phyloP scores from a whole-genome alignment of 108 stramenopile species.

The Fragilaria radians region DNA sequence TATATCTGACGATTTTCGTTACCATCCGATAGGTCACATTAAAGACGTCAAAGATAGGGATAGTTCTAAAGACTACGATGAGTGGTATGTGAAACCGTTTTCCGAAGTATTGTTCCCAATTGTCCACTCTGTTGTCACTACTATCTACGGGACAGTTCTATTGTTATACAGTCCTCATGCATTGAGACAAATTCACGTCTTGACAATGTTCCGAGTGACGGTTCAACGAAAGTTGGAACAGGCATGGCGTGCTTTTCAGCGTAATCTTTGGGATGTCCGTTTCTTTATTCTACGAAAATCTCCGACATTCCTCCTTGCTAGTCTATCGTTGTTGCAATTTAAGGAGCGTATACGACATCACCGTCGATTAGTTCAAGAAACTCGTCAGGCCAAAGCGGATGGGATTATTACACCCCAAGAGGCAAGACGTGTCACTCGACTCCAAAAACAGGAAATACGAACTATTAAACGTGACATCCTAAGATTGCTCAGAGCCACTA shows the following conservation, averaged over 20 bases:
- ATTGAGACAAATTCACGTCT: slow-evolving; percentile 1
- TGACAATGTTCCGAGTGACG: slow-evolving; percentile 5
- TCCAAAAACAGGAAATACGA: slow-evolving; percentile 2
- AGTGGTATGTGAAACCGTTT: background rate
- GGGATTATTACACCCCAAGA: slow-evolving; percentile 2
- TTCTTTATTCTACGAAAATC: background rate
- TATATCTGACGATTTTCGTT: too few species aligned
- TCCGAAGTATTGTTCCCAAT: background rate
- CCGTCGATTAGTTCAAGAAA: background rate
- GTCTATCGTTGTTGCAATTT: too few species aligned
- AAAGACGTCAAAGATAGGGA: too few species aligned
- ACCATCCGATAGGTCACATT: too few species aligned
- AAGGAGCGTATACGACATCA: background rate
- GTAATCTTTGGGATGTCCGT: background rate
- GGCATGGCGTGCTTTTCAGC: background rate
- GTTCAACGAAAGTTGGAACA: slow-evolving; percentile 1
- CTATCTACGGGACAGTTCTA: slow-evolving; percentile 7
- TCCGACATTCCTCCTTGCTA: slow-evolving; percentile 1
- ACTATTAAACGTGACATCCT: slow-evolving; percentile 6
- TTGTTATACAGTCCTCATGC: background rate
- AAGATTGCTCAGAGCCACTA: background rate
- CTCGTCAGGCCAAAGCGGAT: background rate
- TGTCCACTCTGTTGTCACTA: background rate
- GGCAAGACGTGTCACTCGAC: background rate
- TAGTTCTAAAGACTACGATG: background rate